Percentiles rank a stretch among this genome's conserved stretches.
Evolutionary conservation across 2,329 filamentous ascomycete genomes (phyloP).

Genomic region (Fusarium siculi): DNA sequence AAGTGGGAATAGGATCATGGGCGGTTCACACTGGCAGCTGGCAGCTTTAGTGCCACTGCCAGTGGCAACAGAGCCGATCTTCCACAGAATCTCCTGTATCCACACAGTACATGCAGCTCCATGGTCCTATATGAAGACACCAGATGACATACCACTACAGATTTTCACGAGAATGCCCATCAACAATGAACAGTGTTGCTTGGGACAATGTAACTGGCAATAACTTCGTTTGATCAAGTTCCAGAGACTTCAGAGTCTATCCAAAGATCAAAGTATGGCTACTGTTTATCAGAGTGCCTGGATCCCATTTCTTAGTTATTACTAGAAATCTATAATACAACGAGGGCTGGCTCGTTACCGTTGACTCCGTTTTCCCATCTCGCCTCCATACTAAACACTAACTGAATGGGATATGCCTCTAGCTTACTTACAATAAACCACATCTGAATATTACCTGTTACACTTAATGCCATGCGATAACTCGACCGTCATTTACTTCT

Average conservation of each 20-base stretch:
- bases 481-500: slow-evolving; percentile 47
- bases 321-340: slow-evolving; percentile 3
- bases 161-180: neutral
- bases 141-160: neutral
- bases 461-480: neutral
- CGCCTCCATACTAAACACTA: slow-evolving; percentile 9
- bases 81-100: neutral
- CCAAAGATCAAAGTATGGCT: neutral
- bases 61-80: neutral
- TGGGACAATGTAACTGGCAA: neutral
- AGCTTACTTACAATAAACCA: slow-evolving; percentile 5
- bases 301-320: neutral
- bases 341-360: slow-evolving; percentile 9
- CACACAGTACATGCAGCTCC: neutral
- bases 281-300: neutral
- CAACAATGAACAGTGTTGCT: neutral
- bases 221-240: neutral
- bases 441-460: slow-evolving; percentile 18
- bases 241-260: neutral
- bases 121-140: neutral
- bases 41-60: neutral
- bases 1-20: neutral
- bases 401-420: neutral
- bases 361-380: slow-evolving; percentile 23
- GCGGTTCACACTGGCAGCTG: neutral